Conservation (phyloP, 495 filamentous ascomycete species). For the Penicillium steckii region DNA sequence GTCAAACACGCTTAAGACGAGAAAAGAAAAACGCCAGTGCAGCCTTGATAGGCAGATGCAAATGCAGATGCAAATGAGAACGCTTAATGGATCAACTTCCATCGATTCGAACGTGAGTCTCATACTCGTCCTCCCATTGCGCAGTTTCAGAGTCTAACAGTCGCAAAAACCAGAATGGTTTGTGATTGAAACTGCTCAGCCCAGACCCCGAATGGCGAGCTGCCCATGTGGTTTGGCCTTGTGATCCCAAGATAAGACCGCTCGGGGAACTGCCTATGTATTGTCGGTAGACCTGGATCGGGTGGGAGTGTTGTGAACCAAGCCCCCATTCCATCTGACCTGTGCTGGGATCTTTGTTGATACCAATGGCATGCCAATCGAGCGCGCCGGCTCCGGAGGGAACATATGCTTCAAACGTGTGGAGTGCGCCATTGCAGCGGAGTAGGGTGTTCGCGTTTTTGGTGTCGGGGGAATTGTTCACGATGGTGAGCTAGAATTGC, state of each 20-base stretch:
- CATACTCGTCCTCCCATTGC: conserved; percentile 1
- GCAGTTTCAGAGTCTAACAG: neutral
- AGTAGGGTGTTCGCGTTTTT: conserved; percentile 8
- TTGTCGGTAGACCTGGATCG: conserved; percentile 10
- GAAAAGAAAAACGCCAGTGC: neutral
- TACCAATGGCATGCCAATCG: conserved; percentile 16
- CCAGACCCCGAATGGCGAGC: conserved; percentile 8
- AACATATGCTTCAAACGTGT: conserved; percentile 10
- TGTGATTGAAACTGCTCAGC: conserved; percentile 5
- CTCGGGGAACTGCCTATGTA: neutral
- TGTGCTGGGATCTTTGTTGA: conserved; percentile 4
- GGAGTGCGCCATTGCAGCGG: conserved; percentile 18
- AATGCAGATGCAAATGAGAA: neutral
- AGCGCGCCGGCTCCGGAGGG: conserved; percentile 12
- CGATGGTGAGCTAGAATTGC: conserved; percentile 9
- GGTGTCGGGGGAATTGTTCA: neutral
- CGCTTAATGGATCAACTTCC: conserved; percentile 3
- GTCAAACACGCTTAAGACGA: neutral
- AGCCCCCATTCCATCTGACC: conserved; percentile 16
- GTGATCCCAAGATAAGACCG: conserved; percentile 12
- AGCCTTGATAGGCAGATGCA: neutral
- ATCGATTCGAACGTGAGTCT: conserved; percentile 11
- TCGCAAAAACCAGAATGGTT: conserved; percentile 13
- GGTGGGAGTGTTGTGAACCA: neutral
- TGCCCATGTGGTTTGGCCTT: conserved; percentile 7